Percentiles rank a stretch among this genome's conserved stretches.
Evolutionary conservation across 805 yeast genomes (phyloP).

Genomic region (Lachancea fermentati): DNA sequence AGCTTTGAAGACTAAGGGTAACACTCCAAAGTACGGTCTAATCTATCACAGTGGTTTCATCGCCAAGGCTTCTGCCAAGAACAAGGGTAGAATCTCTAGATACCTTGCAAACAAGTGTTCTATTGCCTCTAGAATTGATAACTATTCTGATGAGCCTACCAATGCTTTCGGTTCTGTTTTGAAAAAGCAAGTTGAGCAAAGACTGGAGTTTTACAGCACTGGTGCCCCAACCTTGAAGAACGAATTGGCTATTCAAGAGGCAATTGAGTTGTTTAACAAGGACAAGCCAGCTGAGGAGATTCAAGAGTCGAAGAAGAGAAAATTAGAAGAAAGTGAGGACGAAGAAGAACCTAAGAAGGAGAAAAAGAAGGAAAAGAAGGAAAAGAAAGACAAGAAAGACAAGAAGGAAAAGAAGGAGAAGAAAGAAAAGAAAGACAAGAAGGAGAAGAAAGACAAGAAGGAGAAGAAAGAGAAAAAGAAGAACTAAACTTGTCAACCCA

Average conservation of each 20-base stretch:
- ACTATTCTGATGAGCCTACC: conserved; percentile 91
- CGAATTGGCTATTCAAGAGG: conserved; percentile 88
- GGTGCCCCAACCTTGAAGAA: conserved; percentile 97
- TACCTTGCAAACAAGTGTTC: conserved; percentile 98
- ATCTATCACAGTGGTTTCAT: conserved; percentile 93
- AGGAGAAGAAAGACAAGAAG: conserved; percentile 50
- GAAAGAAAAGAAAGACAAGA: conserved; percentile 43
- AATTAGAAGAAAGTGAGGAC: conserved; percentile 33
- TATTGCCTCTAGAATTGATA: conserved; percentile 97
- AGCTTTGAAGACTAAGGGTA: conserved; percentile 93
- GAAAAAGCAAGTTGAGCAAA: conserved; percentile 96
- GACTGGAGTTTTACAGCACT: conserved; percentile 91
- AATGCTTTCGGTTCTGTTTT: conserved; percentile 84
- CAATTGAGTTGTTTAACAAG: conserved; percentile 58
- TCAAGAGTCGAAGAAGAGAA: conserved; percentile 24
- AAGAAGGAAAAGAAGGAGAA: conserved; percentile 48
- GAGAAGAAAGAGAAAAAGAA: conserved; percentile 37
- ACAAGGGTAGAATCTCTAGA: conserved; percentile 98
- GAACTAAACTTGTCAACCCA: conserved; percentile 17
- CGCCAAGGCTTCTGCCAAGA: conserved; percentile 90
- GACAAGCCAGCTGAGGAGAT: conserved; percentile 42
- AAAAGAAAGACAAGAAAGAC: conserved; percentile 44
- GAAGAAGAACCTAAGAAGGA: conserved; percentile 32
- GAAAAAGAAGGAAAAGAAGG: conserved; percentile 41
- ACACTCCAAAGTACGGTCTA: conserved; percentile 94